These are phyloP conservation scores for Dimocarpus longan DNA, from an alignment of 345 rosid species.

Conservation along the genomic window DNA sequence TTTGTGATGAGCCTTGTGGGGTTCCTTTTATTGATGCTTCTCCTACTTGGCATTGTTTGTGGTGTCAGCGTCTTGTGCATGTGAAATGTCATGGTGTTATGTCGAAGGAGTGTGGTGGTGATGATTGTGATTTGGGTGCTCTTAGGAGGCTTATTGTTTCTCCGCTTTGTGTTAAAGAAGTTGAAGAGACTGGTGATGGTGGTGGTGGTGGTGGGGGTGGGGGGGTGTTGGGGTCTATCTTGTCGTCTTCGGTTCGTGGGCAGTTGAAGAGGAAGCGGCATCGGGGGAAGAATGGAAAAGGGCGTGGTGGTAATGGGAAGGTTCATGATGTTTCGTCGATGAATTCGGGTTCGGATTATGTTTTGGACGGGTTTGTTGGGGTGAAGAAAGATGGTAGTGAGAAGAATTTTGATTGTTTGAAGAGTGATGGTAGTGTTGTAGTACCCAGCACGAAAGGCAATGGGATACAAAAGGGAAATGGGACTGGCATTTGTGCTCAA, in stretches of 20 bases:
- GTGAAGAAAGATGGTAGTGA: conserved; percentile 50
- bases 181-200: conserved; percentile 35
- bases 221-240: conserved; percentile 42
- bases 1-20: conserved; percentile 70
- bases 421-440: conserved; percentile 28
- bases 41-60: conserved; percentile 73
- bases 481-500: conserved; percentile 26
- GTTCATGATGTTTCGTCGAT: conserved; percentile 39
- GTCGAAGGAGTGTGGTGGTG: conserved; percentile 68
- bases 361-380: conserved; percentile 43
- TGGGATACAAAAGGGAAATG: conserved; percentile 36
- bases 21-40: conserved; percentile 67
- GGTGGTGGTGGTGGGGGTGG: conserved; percentile 18
- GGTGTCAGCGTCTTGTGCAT: conserved; percentile 75
- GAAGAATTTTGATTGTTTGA: conserved; percentile 43
- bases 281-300: conserved; percentile 42
- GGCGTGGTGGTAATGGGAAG: conserved; percentile 36
- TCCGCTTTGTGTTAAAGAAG: conserved; percentile 58
- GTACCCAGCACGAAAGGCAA: conserved; percentile 27
- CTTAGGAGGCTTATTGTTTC: conserved; percentile 62
- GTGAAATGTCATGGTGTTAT: conserved; percentile 64
- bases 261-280: conserved; percentile 47
- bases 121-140: conserved; percentile 64
- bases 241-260: conserved; percentile 41
- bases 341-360: conserved; percentile 31